phyloP scores from a whole-genome alignment of 768 basidiomycete genomes.

The Tricholomella constricta region DNA sequence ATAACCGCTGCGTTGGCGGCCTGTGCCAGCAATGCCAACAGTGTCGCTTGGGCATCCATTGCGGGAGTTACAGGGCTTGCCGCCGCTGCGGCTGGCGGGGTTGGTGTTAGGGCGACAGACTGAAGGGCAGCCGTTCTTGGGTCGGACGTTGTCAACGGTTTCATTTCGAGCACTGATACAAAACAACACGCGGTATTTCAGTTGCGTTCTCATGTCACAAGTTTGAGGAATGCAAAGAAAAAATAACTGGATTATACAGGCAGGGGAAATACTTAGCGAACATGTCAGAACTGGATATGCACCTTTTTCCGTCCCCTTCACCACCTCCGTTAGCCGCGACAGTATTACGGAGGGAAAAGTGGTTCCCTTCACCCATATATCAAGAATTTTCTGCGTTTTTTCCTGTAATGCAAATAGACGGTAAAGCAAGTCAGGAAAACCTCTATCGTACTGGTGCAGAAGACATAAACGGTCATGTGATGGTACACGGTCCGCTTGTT shows the following conservation, averaged over 20 bases:
- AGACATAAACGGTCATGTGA: conserved; percentile 33
- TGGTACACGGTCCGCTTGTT: conserved; percentile 11
- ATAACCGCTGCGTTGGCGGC: conserved; percentile 52
- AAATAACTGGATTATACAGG: conserved; percentile 66
- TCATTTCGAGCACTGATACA: conserved; percentile 61
- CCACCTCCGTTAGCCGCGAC: conserved; percentile 67
- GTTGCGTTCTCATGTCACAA: conserved; percentile 61
- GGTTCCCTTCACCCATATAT: conserved; percentile 92
- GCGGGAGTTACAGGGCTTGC: conserved; percentile 28
- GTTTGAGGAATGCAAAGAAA: conserved; percentile 44
- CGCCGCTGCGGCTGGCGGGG: conserved; percentile 28
- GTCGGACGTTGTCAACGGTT: conserved; percentile 33
- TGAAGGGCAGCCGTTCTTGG: conserved; percentile 38
- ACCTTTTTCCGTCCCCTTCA: conserved; percentile 82
- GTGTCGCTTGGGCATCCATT: conserved; percentile 58
- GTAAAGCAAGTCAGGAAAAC: conserved; percentile 43
- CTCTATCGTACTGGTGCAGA: conserved; percentile 30
- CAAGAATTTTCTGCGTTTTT: conserved; percentile 95
- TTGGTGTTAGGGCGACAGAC: conserved; percentile 21
- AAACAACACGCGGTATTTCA: conserved; percentile 66
- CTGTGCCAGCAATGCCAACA: conserved; percentile 71
- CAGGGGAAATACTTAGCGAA: conserved; percentile 81
- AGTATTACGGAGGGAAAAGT: conserved; percentile 85
- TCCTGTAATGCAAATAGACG: conserved; percentile 64
- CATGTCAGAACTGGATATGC: conserved; percentile 71